Percentiles rank a stretch among this genome's conserved stretches.
phyloP scores from a whole-genome alignment of 352 stramenopile genomes.

The Blastocystis sp. region DNA sequence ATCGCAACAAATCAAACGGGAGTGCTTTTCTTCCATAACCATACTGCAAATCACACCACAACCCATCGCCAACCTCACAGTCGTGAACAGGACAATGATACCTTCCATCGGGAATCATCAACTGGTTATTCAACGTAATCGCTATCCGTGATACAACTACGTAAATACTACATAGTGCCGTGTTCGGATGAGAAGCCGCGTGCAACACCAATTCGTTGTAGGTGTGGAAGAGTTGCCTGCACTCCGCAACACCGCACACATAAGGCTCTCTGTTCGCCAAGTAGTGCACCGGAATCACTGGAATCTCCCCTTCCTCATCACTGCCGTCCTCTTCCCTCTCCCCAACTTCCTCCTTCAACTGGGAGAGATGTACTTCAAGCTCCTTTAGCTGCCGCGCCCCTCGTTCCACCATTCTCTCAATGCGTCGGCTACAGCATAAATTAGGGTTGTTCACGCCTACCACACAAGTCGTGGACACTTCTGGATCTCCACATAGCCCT shows the following conservation, averaged over 20 bases:
- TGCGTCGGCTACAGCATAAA: neutral
- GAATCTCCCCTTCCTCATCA: constrained; percentile 8
- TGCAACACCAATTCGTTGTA: neutral
- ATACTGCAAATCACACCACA: neutral
- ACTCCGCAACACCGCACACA: neutral
- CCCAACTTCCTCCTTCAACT: constrained; percentile 1
- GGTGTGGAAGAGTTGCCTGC: neutral
- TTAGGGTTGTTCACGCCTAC: neutral
- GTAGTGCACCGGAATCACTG: constrained; percentile 42
- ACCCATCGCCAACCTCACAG: neutral
- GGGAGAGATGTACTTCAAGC: neutral
- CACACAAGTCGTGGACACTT: neutral
- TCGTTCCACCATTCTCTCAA: neutral
- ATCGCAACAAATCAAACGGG: neutral
- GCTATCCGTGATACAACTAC: neutral
- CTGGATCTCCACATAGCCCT: neutral
- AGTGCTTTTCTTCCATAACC: constrained; percentile 16
- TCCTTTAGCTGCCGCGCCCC: neutral
- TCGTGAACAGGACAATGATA: constrained; percentile 55
- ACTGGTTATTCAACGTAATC: constrained; percentile 19
- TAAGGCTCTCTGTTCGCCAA: constrained; percentile 1
- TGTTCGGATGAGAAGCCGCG: constrained; percentile 6
- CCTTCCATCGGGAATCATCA: constrained; percentile 4
- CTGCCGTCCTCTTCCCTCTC: neutral
- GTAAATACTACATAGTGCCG: neutral